Conservation (phyloP, 2,329 filamentous ascomycete species). For the Microdochium paspali region DNA sequence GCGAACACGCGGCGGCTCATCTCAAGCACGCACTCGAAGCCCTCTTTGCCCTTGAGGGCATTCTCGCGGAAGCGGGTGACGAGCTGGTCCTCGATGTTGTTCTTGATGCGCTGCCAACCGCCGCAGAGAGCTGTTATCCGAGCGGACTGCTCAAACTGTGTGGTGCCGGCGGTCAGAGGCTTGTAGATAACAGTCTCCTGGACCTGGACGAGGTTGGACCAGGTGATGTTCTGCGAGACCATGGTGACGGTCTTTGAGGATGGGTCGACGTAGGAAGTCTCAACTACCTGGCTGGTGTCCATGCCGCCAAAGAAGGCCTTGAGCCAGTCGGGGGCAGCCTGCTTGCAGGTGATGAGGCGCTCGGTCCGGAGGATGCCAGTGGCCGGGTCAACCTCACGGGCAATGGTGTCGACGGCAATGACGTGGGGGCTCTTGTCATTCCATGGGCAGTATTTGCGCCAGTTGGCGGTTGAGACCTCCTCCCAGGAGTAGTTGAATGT, state of each 20-base stretch:
- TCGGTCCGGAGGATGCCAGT: conserved; percentile 54
- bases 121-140: conserved; percentile 91
- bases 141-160: conserved; percentile 80
- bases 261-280: conserved; percentile 92
- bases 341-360: conserved; percentile 53
- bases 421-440: conserved; percentile 98
- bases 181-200: conserved; percentile 88
- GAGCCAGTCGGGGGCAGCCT: conserved; percentile 68
- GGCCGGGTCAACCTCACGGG: conserved; percentile 48
- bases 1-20: conserved; percentile 89
- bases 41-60: conserved; percentile 79
- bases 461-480: conserved; percentile 94
- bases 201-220: conserved; percentile 80
- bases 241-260: conserved; percentile 80
- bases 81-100: conserved; percentile 87
- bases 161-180: conserved; percentile 50
- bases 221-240: conserved; percentile 92
- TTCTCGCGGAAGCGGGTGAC: conserved; percentile 89
- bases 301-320: conserved; percentile 68
- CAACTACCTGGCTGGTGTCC: conserved; percentile 82
- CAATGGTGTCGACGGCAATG: conserved; percentile 86
- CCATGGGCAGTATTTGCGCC: conserved; percentile 98
- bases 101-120: conserved; percentile 95
- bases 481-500: conserved; percentile 98
- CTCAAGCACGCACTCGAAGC: conserved; percentile 88